Conservation (phyloP, 2,329 filamentous ascomycete genomes). For the Cordyceps pruinosa region DNA sequence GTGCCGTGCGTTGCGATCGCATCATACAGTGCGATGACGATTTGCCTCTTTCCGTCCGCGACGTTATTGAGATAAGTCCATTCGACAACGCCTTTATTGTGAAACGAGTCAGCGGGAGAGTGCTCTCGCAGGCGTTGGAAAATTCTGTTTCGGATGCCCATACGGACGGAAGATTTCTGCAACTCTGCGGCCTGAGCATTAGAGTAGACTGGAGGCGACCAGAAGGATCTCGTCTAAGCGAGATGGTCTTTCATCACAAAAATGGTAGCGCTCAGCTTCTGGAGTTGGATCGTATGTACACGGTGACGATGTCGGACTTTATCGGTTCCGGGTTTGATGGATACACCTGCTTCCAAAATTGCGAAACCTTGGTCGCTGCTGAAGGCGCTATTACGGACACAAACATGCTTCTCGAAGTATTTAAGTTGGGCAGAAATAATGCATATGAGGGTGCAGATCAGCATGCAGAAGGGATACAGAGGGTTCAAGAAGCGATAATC, state of each 20-base stretch:
- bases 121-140: conserved; percentile 17
- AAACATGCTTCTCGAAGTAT: conserved; percentile 16
- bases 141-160: conserved; percentile 22
- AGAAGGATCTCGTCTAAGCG: conserved; percentile 6
- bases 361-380: conserved; percentile 16
- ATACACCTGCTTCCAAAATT: conserved; percentile 16
- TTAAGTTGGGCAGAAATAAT: neutral
- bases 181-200: conserved; percentile 18
- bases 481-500: neutral
- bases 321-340: conserved; percentile 21
- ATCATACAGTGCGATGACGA: conserved; percentile 12
- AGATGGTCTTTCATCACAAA: neutral
- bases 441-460: neutral
- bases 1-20: conserved; percentile 20
- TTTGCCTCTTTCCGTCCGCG: conserved; percentile 16
- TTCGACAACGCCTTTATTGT: conserved; percentile 21
- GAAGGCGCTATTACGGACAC: conserved; percentile 22
- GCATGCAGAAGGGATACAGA: conserved; percentile 1
- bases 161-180: conserved; percentile 21
- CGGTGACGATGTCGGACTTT: conserved; percentile 16
- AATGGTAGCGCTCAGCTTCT: neutral
- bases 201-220: conserved; percentile 15
- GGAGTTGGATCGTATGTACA: neutral
- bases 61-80: conserved; percentile 21
- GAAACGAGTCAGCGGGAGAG: conserved; percentile 15